phyloP scores from a whole-genome alignment of 2,329 filamentous ascomycete species.

The Nothophaeocryptopus gaeumannii region DNA sequence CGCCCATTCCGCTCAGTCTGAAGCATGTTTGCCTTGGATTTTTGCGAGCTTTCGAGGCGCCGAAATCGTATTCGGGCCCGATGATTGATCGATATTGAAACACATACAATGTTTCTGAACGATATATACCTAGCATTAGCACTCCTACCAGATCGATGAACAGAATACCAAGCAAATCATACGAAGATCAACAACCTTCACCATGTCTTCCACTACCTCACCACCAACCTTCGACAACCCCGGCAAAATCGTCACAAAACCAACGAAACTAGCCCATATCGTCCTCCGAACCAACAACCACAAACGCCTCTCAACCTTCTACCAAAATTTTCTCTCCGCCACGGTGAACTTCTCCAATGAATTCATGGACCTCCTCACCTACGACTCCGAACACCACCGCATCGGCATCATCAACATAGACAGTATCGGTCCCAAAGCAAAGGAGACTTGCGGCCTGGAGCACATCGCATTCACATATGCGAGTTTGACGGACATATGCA shows the following conservation, averaged over 20 bases:
- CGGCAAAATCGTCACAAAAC: constrained; percentile 17
- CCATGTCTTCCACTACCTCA: neutral
- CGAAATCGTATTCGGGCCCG: no score
- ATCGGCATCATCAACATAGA: constrained; percentile 22
- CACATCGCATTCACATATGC: constrained; percentile 28
- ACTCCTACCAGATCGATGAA: no score
- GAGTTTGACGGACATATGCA: constrained; percentile 14
- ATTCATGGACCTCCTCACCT: constrained; percentile 22
- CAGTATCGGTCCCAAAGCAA: constrained; percentile 12
- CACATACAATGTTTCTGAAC: no score
- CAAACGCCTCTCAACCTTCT: constrained; percentile 24
- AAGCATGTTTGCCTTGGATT: no score
- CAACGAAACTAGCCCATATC: constrained; percentile 26
- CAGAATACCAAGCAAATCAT: no score
- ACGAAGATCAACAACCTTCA: no score
- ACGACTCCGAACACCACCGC: constrained; percentile 30
- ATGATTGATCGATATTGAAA: no score
- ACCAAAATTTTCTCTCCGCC: constrained; percentile 26
- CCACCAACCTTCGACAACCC: constrained; percentile 10
- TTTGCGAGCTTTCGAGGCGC: no score
- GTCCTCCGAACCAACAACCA: constrained; percentile 26
- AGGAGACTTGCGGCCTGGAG: constrained; percentile 19
- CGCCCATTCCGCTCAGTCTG: no score
- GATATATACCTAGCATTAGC: no score
- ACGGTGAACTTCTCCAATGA: constrained; percentile 16